Evolutionary conservation across 768 basidiomycete genomes (phyloP), one percentile per base, ranked within the genome.

Genomic region (Podaxis sp.): DNA sequence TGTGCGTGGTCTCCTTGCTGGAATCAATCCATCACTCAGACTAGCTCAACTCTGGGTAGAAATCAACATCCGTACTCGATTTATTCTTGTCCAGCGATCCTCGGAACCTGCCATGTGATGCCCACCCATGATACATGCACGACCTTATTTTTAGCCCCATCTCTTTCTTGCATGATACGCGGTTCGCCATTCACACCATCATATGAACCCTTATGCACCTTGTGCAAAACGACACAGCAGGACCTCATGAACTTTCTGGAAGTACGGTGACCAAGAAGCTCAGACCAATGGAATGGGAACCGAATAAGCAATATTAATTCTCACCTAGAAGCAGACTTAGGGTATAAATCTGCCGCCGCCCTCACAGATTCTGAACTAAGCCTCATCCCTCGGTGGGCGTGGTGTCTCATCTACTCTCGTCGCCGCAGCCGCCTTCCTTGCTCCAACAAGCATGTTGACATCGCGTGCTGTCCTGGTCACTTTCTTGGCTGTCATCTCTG

Each of bases 31-130:
- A 20, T 56, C 30, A 30, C 12, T 56, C 36, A 40, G 37, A 36
- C 28, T 1, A 12, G 17, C 51, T 8, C 41, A 20, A 50, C 26
- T 50, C 26, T 22, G 20, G 20, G 28, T 30, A 30, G 41, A 44
- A 50, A 24, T 22, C 22, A 11, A 50, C 24, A 10, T 26, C 12
- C 0, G 49, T 49, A 37, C 26, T 58, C 11, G 30, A 17, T 26
- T 22, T 7, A 59, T 38, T 30, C 38, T 59, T 33, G 48, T 8
- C 38, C 30, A 38, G 10, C 24, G 2, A 20, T 33, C 15, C 24
- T 38, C 54, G 54, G 54, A 24, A 38, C 37, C n/a, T 17, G 17
- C 44, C 58, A 60, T 60, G 48, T 60, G 58, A 60, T 58, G 44
- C 20, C 26, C 12, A 30, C 24, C 37, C 30, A 52, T n/a, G 28